A percentile compares a stretch with the other conserved stretches of the same genome.
Evolutionary conservation across 2,329 filamentous ascomycete genomes (phyloP).

Genomic region (Cryphonectria naterciae): DNA sequence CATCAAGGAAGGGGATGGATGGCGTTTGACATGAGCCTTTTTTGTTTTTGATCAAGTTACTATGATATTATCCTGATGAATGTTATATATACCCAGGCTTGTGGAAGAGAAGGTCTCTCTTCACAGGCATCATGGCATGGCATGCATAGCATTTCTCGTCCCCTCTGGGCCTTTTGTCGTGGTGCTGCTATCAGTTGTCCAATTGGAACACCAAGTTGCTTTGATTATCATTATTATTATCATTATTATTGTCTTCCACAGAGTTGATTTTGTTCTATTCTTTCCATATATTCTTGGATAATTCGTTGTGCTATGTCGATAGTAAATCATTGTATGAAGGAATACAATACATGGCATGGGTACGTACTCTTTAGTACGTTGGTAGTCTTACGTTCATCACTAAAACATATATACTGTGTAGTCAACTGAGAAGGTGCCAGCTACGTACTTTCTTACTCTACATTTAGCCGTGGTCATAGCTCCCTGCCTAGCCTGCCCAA

Average conservation of each 20-base stretch:
- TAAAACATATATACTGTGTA: neutral
- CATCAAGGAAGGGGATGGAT: neutral
- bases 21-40: slow-evolving; percentile 6
- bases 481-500: neutral
- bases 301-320: too few species aligned
- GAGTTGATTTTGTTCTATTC: neutral
- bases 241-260: too few species aligned
- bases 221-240: too few species aligned
- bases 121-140: slow-evolving; percentile 10
- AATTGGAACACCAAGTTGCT: neutral
- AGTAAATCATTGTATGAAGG: too few species aligned
- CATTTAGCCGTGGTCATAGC: neutral
- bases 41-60: neutral
- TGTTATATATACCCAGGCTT: slow-evolving; percentile 11
- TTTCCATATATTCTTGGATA: neutral
- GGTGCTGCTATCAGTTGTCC: too few species aligned
- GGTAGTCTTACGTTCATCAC: too few species aligned
- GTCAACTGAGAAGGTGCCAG: neutral
- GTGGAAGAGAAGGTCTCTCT: slow-evolving; percentile 2
- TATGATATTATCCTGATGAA: slow-evolving; percentile 7
- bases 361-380: too few species aligned
- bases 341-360: too few species aligned
- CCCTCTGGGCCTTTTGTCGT: too few species aligned
- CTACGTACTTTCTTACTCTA: neutral
- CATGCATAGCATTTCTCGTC: neutral